phyloP scores from a whole-genome alignment of 2,329 filamentous ascomycete genomes.

The Epichloe gansuensis region DNA sequence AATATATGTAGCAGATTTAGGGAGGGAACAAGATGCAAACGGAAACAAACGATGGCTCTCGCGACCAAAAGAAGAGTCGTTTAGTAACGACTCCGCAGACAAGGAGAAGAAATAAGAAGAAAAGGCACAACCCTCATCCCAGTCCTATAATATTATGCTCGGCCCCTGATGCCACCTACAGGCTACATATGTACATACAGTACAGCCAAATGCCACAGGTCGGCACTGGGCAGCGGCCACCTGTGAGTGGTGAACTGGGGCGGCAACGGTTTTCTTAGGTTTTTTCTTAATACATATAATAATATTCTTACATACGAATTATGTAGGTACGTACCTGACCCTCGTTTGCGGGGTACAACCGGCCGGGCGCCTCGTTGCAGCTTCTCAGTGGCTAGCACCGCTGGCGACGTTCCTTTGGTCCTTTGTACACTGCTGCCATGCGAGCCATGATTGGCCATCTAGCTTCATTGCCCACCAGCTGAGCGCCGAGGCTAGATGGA shows the following conservation, averaged over 20 bases:
- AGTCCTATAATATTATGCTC: background rate
- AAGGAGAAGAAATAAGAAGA: background rate
- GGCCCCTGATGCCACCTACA: background rate
- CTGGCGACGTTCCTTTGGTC: background rate
- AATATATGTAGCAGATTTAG: no score
- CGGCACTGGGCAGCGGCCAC: background rate
- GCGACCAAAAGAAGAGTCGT: background rate
- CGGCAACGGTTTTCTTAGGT: constrained; percentile 1
- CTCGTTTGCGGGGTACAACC: no score
- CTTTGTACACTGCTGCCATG: background rate
- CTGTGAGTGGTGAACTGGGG: background rate
- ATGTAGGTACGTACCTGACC: no score
- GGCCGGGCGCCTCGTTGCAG: background rate
- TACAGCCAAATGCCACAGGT: background rate
- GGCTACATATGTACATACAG: no score
- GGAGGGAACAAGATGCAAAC: background rate
- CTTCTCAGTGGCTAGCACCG: constrained; percentile 1
- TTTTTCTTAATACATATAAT: no score
- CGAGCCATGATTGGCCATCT: background rate
- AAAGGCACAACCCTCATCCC: background rate
- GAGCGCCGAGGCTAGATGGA: constrained; percentile 1
- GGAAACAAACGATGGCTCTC: background rate
- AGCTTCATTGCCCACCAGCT: background rate
- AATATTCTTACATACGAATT: no score
- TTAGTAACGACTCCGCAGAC: no score